phyloP scores from a whole-genome alignment of 371 early-diverging fungal species.

The Nematocida ausubeli region DNA sequence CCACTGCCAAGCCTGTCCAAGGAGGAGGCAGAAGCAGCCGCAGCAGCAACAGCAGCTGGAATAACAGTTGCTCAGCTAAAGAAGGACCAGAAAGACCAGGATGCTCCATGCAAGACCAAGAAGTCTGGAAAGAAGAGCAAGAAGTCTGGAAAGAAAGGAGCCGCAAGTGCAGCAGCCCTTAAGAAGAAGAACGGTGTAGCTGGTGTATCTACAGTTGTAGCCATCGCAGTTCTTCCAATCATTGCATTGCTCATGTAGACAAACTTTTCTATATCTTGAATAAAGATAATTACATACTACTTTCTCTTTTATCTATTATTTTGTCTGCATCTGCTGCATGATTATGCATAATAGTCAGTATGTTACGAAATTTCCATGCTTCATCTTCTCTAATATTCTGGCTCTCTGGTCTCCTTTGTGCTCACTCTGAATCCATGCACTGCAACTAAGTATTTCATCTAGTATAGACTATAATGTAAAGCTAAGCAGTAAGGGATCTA shows the following conservation, averaged over 20 bases:
- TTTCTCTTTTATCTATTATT: not conserved
- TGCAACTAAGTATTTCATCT: too few relatives aligned
- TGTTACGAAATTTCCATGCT: too few relatives aligned
- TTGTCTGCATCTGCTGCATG: not conserved
- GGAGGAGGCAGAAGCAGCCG: not conserved
- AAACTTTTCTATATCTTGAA: constrained; percentile 11
- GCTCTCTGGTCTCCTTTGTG: too few relatives aligned
- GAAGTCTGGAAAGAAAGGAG: constrained; percentile 1
- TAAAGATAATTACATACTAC: constrained; percentile 12
- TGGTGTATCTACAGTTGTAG: constrained; percentile 43
- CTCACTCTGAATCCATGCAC: too few relatives aligned
- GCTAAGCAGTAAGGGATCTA: too few relatives aligned
- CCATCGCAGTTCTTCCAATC: constrained; percentile 42
- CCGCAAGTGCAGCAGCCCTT: not conserved
- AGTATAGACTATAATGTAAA: too few relatives aligned
- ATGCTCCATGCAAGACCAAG: not conserved
- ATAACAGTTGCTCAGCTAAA: constrained; percentile 40
- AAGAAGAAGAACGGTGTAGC: constrained; percentile 58
- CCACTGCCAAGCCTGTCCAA: not conserved
- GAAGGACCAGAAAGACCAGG: constrained; percentile 29
- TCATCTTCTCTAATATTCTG: too few relatives aligned
- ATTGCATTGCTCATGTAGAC: constrained; percentile 50
- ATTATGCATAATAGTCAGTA: too few relatives aligned
- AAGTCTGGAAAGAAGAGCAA: constrained; percentile 22
- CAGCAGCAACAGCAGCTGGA: constrained; percentile 18